These are phyloP conservation scores for Mycena rosella DNA, from an alignment of 768 basidiomycete genomes.

Conservation along the genomic window DNA sequence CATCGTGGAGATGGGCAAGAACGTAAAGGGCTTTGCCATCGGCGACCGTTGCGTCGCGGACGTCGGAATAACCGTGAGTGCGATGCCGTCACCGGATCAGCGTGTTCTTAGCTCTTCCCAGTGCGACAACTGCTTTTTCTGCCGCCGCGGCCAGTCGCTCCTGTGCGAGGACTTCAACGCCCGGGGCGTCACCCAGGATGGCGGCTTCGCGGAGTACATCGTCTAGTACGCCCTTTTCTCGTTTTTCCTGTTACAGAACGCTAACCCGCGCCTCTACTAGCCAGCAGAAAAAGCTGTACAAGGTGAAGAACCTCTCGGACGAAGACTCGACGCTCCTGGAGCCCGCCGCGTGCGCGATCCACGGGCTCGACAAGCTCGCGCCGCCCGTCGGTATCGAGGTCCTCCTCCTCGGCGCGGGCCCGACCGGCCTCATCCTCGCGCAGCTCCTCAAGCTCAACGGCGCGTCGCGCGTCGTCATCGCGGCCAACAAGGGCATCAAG, in stretches of 20 bases:
- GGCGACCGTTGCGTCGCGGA: conserved; percentile 92
- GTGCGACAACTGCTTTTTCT: conserved; percentile 91
- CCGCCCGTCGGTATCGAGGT: conserved; percentile 88
- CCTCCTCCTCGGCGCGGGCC: conserved; percentile 90
- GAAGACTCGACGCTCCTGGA: conserved; percentile 91
- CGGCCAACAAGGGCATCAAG: conserved; percentile 84
- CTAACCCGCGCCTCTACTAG: conserved; percentile 47
- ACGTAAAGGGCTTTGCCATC: conserved; percentile 79
- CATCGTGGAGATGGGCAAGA: conserved; percentile 81
- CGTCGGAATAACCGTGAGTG: conserved; percentile 74
- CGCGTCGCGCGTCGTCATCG: conserved; percentile 75
- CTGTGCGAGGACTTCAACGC: conserved; percentile 89
- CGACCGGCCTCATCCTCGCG: conserved; percentile 83
- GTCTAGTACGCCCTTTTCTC: conserved; percentile 67
- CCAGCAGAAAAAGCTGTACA: conserved; percentile 83
- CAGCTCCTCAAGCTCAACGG: conserved; percentile 85
- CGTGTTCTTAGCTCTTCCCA: conserved; percentile 40
- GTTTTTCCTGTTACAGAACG: conserved; percentile 37
- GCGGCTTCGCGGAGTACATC: conserved; percentile 93
- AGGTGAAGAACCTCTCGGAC: conserved; percentile 88
- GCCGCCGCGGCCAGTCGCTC: conserved; percentile 84
- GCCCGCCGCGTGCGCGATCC: conserved; percentile 92
- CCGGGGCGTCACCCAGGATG: conserved; percentile 83
- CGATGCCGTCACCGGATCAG: too few species aligned
- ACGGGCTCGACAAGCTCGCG: conserved; percentile 90